A percentile compares a stretch with the other conserved stretches of the same genome.
These are phyloP conservation scores for Ophiocordyceps sinensis DNA, from an alignment of 2,329 filamentous ascomycete species.

Conservation along the genomic window DNA sequence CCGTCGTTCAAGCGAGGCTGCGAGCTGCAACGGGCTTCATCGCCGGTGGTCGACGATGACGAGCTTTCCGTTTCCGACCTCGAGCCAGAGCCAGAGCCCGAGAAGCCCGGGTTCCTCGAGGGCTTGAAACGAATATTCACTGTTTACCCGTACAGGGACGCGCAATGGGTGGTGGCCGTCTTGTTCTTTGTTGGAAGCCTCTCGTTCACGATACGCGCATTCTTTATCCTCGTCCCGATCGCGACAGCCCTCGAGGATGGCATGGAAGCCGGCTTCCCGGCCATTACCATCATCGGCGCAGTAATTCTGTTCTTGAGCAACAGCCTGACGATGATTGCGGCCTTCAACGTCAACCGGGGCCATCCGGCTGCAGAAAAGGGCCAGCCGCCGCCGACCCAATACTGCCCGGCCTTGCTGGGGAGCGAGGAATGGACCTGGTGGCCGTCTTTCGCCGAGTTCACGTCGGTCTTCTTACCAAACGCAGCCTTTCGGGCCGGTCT, in stretches of 20 bases:
- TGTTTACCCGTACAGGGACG: neutral
- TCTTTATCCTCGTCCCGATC: neutral
- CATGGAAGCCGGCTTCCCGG: neutral
- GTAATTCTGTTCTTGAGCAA: neutral
- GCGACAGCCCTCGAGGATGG: neutral
- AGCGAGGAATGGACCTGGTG: neutral
- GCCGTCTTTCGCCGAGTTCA: neutral
- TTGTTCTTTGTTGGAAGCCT: neutral
- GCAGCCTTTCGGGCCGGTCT: neutral
- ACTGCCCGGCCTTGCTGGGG: neutral
- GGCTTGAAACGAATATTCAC: neutral
- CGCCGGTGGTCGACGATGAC: no score
- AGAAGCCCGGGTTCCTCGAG: neutral
- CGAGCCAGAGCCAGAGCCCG: no score
- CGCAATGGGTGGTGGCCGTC: neutral
- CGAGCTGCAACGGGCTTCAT: no score
- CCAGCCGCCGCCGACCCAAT: neutral
- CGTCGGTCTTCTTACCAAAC: neutral
- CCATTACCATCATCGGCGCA: neutral
- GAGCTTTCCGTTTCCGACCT: no score
- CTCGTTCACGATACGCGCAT: neutral
- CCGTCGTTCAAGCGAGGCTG: no score
- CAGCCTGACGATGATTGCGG: neutral
- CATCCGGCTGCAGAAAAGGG: neutral
- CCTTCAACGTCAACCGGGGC: neutral